Evolutionary conservation across 2,329 filamentous ascomycete species (phyloP).

Genomic region (Leptoxyphium fumago): DNA sequence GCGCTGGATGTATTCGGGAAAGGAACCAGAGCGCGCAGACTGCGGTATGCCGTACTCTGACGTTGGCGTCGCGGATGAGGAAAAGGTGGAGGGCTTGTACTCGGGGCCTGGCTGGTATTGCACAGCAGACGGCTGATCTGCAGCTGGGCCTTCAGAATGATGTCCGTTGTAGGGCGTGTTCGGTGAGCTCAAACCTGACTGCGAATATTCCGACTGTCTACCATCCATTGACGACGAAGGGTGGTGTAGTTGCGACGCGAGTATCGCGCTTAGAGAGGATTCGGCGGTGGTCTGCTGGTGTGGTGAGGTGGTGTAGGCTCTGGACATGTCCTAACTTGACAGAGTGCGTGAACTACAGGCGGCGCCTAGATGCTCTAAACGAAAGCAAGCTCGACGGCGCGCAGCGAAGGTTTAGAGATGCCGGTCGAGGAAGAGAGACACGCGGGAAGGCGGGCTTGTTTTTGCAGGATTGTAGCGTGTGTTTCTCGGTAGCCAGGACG

Average conservation of each 20-base stretch:
- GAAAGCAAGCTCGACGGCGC: constrained; percentile 19
- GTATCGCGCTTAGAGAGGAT: constrained; percentile 24
- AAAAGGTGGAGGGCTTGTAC: constrained; percentile 57
- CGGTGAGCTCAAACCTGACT: constrained; percentile 42
- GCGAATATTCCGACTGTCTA: constrained; percentile 36
- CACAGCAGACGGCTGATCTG: constrained; percentile 89
- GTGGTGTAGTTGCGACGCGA: constrained; percentile 23
- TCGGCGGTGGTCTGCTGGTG: constrained; percentile 21
- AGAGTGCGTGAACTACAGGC: constrained; percentile 13
- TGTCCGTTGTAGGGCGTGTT: constrained; percentile 38
- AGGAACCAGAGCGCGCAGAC: constrained; percentile 65
- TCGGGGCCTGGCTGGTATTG: constrained; percentile 77
- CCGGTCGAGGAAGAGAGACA: constrained; percentile 13
- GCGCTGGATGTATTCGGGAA: constrained; percentile 77
- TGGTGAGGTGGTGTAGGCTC: constrained; percentile 29
- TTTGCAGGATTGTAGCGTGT: constrained; percentile 25
- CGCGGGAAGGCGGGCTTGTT: constrained; percentile 19
- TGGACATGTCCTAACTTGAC: constrained; percentile 31
- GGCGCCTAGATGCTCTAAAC: constrained; percentile 16
- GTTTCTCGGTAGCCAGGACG: constrained; percentile 29
- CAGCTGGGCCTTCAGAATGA: constrained; percentile 69
- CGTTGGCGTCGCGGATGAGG: constrained; percentile 66
- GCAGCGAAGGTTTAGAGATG: constrained; percentile 21
- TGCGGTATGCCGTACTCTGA: constrained; percentile 73
- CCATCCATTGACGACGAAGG: constrained; percentile 37